Conservation (phyloP, 2,329 filamentous ascomycete genomes). For the Curvularia lunata region DNA sequence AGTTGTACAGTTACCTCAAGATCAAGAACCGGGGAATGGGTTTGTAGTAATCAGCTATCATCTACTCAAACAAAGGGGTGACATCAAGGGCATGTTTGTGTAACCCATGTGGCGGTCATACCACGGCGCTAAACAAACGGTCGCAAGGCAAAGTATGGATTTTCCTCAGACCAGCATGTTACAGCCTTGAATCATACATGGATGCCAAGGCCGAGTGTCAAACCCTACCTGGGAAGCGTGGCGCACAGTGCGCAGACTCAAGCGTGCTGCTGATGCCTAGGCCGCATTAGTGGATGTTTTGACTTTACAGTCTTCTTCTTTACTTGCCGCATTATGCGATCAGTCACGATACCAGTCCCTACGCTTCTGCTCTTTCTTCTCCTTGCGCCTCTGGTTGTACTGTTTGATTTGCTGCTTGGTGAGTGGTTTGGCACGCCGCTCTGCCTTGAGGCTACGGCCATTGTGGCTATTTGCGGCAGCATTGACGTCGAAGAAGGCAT, state of each 20-base stretch:
- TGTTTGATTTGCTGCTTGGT: slow-evolving; percentile 86
- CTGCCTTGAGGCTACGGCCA: slow-evolving; percentile 87
- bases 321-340: slow-evolving; percentile 38
- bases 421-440: slow-evolving; percentile 83
- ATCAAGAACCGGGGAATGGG: slow-evolving; percentile 11
- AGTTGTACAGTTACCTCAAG: slow-evolving; percentile 5
- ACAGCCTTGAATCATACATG: slow-evolving; percentile 5
- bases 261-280: slow-evolving; percentile 19
- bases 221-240: slow-evolving; percentile 29
- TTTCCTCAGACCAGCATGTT: slow-evolving; percentile 1
- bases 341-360: slow-evolving; percentile 85
- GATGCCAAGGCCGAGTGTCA: slow-evolving; percentile 10
- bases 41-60: slow-evolving; percentile 1
- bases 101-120: background rate
- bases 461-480: slow-evolving; percentile 90
- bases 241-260: slow-evolving; percentile 6
- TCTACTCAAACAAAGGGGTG: slow-evolving; percentile 8
- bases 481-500: slow-evolving; percentile 94
- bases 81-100: background rate
- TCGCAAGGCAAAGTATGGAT: slow-evolving; percentile 1
- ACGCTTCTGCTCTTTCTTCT: slow-evolving; percentile 92
- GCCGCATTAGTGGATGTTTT: slow-evolving; percentile 40
- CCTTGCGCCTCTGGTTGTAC: slow-evolving; percentile 87
- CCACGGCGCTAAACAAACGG: slow-evolving; percentile 7
- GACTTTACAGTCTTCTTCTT: slow-evolving; percentile 22